Conservation (phyloP, 805 yeast species). For the Wickerhamiella spandovensis region DNA sequence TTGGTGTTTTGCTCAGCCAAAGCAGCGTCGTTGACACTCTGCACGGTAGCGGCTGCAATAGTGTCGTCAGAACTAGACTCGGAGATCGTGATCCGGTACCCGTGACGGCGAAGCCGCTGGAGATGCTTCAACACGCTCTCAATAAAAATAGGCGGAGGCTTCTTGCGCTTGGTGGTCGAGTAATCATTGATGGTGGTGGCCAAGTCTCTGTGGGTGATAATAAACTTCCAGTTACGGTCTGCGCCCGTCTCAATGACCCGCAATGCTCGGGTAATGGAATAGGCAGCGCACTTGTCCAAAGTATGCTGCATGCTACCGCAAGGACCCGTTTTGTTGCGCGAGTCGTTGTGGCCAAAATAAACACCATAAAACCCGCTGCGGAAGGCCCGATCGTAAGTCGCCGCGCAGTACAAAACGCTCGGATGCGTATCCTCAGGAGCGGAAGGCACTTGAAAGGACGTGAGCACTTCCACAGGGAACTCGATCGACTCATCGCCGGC, state of each 20-base stretch:
- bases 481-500: constrained; percentile 8
- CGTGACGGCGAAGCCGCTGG: constrained; percentile 8
- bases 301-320: constrained; percentile 2
- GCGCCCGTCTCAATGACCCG: constrained; percentile 5
- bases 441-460: constrained; percentile 1
- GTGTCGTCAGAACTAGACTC: background rate
- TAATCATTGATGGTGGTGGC: background rate
- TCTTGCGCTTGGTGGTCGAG: constrained; percentile 1
- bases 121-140: constrained; percentile 5
- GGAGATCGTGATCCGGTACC: constrained; percentile 4
- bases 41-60: background rate
- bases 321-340: constrained; percentile 3
- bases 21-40: background rate
- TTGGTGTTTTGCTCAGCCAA: background rate
- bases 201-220: background rate
- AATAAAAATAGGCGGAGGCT: background rate
- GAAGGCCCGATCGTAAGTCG: background rate
- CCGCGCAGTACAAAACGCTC: background rate
- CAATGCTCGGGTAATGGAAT: constrained; percentile 2
- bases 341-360: constrained; percentile 1
- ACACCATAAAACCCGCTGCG: constrained; percentile 1
- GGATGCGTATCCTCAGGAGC: constrained; percentile 3
- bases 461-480: background rate
- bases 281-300: constrained; percentile 1
- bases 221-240: constrained; percentile 5